Base-by-base conservation (phyloP, 2,329 filamentous ascomycete genomes). In the Coniochaeta sp. region DNA sequence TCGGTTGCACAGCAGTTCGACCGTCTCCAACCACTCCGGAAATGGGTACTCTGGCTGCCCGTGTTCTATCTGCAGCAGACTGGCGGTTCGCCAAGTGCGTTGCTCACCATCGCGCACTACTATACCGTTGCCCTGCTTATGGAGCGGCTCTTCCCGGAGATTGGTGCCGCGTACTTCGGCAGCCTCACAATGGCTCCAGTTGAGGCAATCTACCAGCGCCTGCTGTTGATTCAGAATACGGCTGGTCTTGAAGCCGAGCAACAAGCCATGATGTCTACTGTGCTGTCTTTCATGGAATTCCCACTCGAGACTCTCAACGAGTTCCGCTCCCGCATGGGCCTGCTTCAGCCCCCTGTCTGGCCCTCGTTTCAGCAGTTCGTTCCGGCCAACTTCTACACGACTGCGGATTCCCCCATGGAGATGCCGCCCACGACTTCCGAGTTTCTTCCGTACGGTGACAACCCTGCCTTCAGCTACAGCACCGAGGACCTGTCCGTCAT, bases 21-120 rank as follows among this genome's bases (percentile, higher is more conserved):
- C 69, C 89, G 93, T 64, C 84, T 98, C 12, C 93, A 96, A 64
- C 88, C 91, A 11, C 82, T 99, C 62, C 85, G 93, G 60, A 90
- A 90, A 67, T 97, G 93, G 92, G 84, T 98, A 17, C 96, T 98
- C 76, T 98, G 93, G 92, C 85, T 96, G 60, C 95, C 95, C 0
- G 87, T 96, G 36, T 86, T 87, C 65, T 89, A 93, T 67, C 81
- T 97, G 28, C 89, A 93, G 71, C 86, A 87, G 64, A 89, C 88
- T 55, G 86, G 88, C 58, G 85, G 85, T 38, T 91, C 93, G 65
- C 83, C 90, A 26, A 90, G 85, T 62, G 89, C 91, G 1, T 81
- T 97, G 65, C 81, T 96, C 58, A 87, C 96, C 63, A 87, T 98
- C 59, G 90, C 92, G 12, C 90, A 98, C 71, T 91, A 96, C 73